Base-by-base conservation (phyloP, 2,329 filamentous ascomycete genomes). In the Annulohypoxylon truncatum region DNA sequence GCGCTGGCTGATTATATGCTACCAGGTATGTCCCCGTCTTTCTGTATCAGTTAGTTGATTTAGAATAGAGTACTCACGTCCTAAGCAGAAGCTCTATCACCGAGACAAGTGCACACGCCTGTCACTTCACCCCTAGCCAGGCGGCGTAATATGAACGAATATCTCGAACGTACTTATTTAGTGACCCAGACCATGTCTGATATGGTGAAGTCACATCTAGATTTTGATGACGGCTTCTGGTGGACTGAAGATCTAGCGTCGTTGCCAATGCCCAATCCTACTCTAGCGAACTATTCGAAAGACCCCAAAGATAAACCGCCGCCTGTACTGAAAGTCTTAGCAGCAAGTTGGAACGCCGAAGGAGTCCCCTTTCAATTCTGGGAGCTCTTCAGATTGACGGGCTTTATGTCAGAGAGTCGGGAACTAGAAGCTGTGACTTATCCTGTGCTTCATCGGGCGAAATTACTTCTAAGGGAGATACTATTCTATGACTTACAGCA, bases 201-300 rank as follows among this genome's bases (percentile, higher is more conserved):
- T n/a, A 74, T 81, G 62, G 82, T 84, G 13, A 80, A 80, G 57
- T 72, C 75, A 2, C 80, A 82, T 56, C 72, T 86, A 2, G 86
- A 88, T 70, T 87, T 85, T 59, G 79, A 84, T 29, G 86, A 88
- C 68, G 80, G 80, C 1, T 88, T 88, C 71, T 88, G 86, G 86
- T 86, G 84, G 83, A 84, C 82, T 13, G 84, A 85, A 50, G 82
- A 86, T 66, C 74, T 84, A 22, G 81, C 80, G 6, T 79, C 72
- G 47, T 66, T 81, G 33, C 78, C 81, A 9, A 77, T 78, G 26
- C 69, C 76, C 1, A 82, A 81, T 48, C 78, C 79, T 3, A 76
- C 78, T 3, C 64, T 78, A 8, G 76, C 81, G 2, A 77, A 74
- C 2, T 83, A 81, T 69, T 76, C 75, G 13, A 77, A 77, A 61